Evolutionary conservation across 176 grass and related monocot genomes (phyloP), one percentile per base, ranked within the genome.

Genomic region (Hsuehochloa calcarea): DNA sequence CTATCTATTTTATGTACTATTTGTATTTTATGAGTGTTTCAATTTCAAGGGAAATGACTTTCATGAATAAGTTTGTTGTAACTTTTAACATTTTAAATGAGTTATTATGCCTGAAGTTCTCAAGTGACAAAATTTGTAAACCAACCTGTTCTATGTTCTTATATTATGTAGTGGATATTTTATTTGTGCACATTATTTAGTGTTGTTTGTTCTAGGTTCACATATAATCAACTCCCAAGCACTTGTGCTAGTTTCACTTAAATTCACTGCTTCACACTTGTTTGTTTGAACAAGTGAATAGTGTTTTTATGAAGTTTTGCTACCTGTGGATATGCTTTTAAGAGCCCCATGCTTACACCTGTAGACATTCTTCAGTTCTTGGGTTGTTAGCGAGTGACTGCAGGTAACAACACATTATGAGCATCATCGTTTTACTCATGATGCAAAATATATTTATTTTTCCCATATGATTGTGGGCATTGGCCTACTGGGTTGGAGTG

Each of bases 321-420:
- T 9, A 72, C 12, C 44, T 79, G 14, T 65, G 10, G 35, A 49
- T 76, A 60, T 40, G 19, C 47, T 35, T 81, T 74, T 65, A 17
- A 67, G 27, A 38, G 47, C 68, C 72, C 25, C 43, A 86, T 85
- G 84, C 38, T 47, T 86, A 8, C 47, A 54, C 70, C 70, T 29
- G 1, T 29, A 22, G 16, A 34, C 65, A 46, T 41, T 71, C 15
- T 66, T 67, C 1, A 19, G 31, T 65, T 65, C 8, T 65, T 84
- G 19, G 25, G 26, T 74, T 74, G 43, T 63, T 58, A 78, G 65
- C 65, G 8, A 62, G 29, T 72, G 56, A 34, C 22, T 78, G 49
- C 29, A 45, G 6, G 43, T 23, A 72, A 77, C 37, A 74, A 67
- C 65, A 75, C 71, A 37, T 59, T 61, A 78, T 38, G 43, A 23